A percentile compares a stretch with the other conserved stretches of the same genome.
phyloP scores from a whole-genome alignment of 106 monocot species.

The Dendrobium nobile region DNA sequence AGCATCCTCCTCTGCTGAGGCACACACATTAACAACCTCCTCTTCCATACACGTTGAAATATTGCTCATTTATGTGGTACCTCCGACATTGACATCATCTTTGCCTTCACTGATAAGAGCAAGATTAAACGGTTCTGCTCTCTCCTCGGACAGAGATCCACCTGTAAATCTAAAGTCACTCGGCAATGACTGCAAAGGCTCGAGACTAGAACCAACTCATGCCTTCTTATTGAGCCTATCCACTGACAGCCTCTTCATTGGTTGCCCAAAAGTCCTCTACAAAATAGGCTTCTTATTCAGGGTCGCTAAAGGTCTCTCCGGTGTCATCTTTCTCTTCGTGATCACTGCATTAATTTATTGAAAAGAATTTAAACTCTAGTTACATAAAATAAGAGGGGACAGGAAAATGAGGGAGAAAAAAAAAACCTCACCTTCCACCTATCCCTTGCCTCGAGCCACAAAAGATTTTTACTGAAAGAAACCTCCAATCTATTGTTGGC shows the following conservation, averaged over 20 bases:
- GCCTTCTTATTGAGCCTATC: conserved; percentile 12
- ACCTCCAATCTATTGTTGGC: too few relatives aligned
- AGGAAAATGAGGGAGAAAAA: too few relatives aligned
- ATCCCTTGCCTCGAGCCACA: too few relatives aligned
- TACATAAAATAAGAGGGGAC: too few relatives aligned
- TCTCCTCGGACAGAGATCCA: background rate
- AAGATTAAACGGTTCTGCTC: background rate
- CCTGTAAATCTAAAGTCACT: conserved; percentile 16
- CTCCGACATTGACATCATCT: background rate
- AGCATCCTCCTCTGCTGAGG: conserved; percentile 12
- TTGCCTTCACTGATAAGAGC: background rate
- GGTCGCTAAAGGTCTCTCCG: background rate
- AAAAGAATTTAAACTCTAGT: too few relatives aligned
- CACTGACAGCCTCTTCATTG: background rate
- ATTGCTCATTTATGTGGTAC: background rate
- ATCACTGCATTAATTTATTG: background rate
- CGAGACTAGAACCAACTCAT: conserved; percentile 4
- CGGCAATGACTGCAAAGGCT: conserved; percentile 19
- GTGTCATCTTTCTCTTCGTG: conserved; percentile 12
- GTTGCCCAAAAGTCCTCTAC: background rate
- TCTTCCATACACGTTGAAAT: background rate
- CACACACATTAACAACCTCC: background rate
- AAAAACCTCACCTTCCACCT: too few relatives aligned
- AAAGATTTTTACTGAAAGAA: too few relatives aligned
- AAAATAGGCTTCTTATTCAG: background rate